A percentile compares a stretch with the other conserved stretches of the same genome.
phyloP scores from a whole-genome alignment of 306 rosid species.

The Albizia julibrissin region DNA sequence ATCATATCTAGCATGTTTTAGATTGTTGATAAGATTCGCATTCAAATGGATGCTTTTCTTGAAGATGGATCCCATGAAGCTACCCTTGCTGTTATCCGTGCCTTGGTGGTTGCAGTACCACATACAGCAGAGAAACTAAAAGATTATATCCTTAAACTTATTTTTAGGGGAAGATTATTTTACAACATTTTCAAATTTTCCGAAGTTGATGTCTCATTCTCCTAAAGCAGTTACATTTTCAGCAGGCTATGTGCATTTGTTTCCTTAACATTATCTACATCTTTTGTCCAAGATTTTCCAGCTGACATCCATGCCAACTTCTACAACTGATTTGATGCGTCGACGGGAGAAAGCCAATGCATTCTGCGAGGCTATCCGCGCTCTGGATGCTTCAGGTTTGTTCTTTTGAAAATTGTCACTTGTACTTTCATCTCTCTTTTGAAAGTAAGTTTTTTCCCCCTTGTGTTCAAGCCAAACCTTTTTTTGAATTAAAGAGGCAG shows the following conservation, averaged over 20 bases:
- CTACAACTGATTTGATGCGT: constrained; percentile 62
- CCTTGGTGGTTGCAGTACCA: constrained; percentile 90
- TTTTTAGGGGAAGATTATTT: constrained; percentile 13
- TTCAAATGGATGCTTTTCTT: constrained; percentile 99
- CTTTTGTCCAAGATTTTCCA: constrained; percentile 95
- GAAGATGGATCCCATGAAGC: constrained; percentile 99
- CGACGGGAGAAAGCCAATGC: constrained; percentile 76
- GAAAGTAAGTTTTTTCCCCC: background rate
- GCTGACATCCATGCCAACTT: constrained; percentile 58
- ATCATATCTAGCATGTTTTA: constrained; percentile 38
- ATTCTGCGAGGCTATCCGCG: constrained; percentile 97
- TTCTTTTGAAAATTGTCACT: constrained; percentile 13
- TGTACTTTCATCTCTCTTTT: constrained; percentile 2
- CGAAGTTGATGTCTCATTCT: constrained; percentile 29
- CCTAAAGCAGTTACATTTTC: constrained; percentile 13
- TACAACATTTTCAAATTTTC: background rate
- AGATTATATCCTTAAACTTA: constrained; percentile 87
- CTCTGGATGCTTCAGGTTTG: constrained; percentile 94
- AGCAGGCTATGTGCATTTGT: constrained; percentile 34
- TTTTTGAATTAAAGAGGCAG: too few relatives aligned
- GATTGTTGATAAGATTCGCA: constrained; percentile 97
- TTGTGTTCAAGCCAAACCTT: constrained; percentile 4
- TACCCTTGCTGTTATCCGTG: constrained; percentile 84
- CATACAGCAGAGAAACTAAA: constrained; percentile 84
- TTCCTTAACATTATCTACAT: constrained; percentile 79